Conservation (phyloP, 2,329 filamentous ascomycete species). For the Ascochyta fabae region DNA sequence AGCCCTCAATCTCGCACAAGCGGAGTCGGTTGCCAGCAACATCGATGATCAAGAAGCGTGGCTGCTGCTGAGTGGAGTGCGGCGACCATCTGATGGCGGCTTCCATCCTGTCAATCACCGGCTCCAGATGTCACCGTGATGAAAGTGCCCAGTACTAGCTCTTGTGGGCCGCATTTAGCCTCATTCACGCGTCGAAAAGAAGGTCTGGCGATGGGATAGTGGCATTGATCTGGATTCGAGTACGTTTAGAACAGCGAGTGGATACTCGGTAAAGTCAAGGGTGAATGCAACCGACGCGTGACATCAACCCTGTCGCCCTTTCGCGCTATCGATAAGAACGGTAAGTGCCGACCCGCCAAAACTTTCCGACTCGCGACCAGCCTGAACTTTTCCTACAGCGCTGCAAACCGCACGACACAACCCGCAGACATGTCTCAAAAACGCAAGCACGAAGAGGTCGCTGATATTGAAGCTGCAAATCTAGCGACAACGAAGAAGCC, state of each 20-base stretch:
- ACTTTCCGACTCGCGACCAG: conserved; percentile 25
- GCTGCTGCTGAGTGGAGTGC: conserved; percentile 58
- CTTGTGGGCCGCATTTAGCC: conserved; percentile 12
- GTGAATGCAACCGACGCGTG: conserved; percentile 31
- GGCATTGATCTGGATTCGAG: not conserved
- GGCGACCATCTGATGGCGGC: conserved; percentile 70
- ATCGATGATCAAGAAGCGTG: conserved; percentile 68
- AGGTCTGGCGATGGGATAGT: not conserved
- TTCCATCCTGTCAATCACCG: conserved; percentile 55
- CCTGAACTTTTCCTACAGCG: conserved; percentile 15
- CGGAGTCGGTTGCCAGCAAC: conserved; percentile 65
- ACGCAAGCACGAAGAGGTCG: conserved; percentile 39
- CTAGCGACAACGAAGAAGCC: conserved; percentile 32
- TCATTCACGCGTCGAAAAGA: not conserved
- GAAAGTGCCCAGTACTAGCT: conserved; percentile 3
- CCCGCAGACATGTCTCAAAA: conserved; percentile 43
- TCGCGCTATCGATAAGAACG: conserved; percentile 2
- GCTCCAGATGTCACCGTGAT: not conserved
- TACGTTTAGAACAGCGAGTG: not conserved
- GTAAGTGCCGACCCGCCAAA: conserved; percentile 41
- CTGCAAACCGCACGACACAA: conserved; percentile 1
- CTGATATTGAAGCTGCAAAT: conserved; percentile 20
- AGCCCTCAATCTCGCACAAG: conserved; percentile 59
- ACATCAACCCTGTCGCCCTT: conserved; percentile 17
- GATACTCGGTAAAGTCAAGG: not conserved